A percentile compares a stretch with the other conserved stretches of the same genome.
Evolutionary conservation across 345 rosid species (phyloP).

Genomic region (Ceriops tagal): DNA sequence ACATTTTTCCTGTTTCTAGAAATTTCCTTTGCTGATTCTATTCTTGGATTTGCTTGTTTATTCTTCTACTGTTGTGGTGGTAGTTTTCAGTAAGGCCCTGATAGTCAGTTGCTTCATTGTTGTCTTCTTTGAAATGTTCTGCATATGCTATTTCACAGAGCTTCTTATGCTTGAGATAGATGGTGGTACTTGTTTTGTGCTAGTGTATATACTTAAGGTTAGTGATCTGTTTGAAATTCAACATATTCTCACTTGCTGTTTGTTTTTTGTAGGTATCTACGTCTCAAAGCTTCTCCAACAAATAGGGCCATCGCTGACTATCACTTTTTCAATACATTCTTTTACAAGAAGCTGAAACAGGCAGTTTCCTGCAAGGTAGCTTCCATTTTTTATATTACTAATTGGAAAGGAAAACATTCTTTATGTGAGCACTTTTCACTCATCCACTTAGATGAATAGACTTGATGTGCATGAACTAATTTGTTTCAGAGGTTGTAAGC

Average conservation of each 20-base stretch:
- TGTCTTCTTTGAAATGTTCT: neutral
- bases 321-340: constrained; percentile 81
- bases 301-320: constrained; percentile 46
- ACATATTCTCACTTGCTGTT: constrained; percentile 11
- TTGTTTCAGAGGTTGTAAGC: neutral
- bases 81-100: neutral
- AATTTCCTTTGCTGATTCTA: neutral
- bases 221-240: neutral
- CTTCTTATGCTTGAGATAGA: neutral
- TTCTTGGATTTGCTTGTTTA: neutral
- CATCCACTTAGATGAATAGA: neutral
- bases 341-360: constrained; percentile 78
- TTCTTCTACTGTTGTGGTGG: neutral
- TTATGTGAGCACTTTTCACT: constrained; percentile 5
- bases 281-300: constrained; percentile 47
- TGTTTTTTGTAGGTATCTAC: constrained; percentile 56
- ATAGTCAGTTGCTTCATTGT: neutral
- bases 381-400: constrained; percentile 15
- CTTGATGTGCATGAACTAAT: neutral
- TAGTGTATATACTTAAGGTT: neutral
- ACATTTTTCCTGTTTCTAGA: neutral
- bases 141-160: neutral
- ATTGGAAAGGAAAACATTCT: neutral
- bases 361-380: constrained; percentile 68
- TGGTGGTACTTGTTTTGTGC: neutral